Base-by-base conservation (phyloP, 805 yeast genomes). In the Yamadazyma olivae region DNA sequence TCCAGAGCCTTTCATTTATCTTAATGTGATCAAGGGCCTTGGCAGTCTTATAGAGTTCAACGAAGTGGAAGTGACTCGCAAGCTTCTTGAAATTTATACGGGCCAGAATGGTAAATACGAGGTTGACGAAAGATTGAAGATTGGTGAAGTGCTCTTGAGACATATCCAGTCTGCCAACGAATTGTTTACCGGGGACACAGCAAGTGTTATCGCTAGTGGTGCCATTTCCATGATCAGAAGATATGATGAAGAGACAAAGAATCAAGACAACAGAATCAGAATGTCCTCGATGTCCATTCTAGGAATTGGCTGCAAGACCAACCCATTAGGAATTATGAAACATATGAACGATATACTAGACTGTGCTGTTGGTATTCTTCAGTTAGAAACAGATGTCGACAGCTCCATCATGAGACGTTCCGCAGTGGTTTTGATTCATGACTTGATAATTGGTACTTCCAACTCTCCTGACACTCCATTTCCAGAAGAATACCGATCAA, bases 231-330 rank as follows among this genome's bases (percentile, higher is more conserved):
- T 70, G 16, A 63, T 78, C 3, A 44, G 64, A 28, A 46, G 63
- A 21, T 40, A 51, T 1, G 28, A 32, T 1, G 42, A 42, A 4
- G 53, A 43, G 1, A 44, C 56, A n/a, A 46, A 56, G 3, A 53
- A 57, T 15, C 60, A 38, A 3, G 95, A 88, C 44, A 64, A 71
- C 39, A 71, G 81, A 26, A 44, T 89, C 26, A 67, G 97, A 46
- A 81, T 88, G 83, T 90, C 97, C 2, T 76, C 96, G 0, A 74
- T 90, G 78, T 85, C 96, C 0, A 57, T 93, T 10, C 55, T 91
- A n/a, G 96, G 97, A 19, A 62, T 74, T 5, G 64, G 83, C 24
- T 75, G 89, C 49, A 75, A 75, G 43, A 62, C 63, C 1, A 77
- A 79, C 40, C 81, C 89, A 1, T 35, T 59, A 5, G 84, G 83